Evolutionary conservation across 768 basidiomycete genomes (phyloP), one percentile per base, ranked within the genome.

Genomic region (Fibroporia radiculosa): DNA sequence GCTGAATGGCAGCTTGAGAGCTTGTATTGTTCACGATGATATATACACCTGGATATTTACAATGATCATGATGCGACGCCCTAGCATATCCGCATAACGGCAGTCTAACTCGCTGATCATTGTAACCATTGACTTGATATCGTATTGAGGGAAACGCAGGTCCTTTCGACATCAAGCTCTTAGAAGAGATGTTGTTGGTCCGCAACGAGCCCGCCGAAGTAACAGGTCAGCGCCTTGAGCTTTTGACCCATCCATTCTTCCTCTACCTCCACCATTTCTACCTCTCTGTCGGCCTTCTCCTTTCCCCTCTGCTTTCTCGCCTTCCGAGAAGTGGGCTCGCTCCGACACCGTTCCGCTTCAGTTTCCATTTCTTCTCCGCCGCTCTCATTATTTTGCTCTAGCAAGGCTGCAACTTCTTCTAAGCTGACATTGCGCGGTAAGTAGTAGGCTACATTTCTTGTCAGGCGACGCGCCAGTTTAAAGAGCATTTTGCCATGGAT

Each of bases 171-270:
- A 22, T 48, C 44, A 48, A 36, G 25, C 35, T n/a, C n/a, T 6
- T 50, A 46, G 22, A 51, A 89, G 48, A 82, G 53, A 31, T 74
- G 59, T 43, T 79, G 80, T 55, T 90, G 86, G 2, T 82, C 84
- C 19, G 63, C 61, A 7, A 66, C 85, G 33, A 97, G 66, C 11
- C 90, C 90, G 6, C 95, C 95, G 63, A 84, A 96, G 62, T 96
- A 95, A 60, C 89, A 93, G 1, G 91, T 96, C 42, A 98, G 64
- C 0, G 93, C 95, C 59, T 97, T 98, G 34, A 98, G 64, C 68
- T 95, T 95, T 8, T 71, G 71, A 2, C 91, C 84, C 83, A 90
- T 95, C 93, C 92, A 97, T 61, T 90, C 90, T 63, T 98, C 95
- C 59, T 98, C 93, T 6, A 97, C 75, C 63, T 97, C 95, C 8